Evolutionary conservation across 2,329 filamentous ascomycete genomes (phyloP), one percentile per base, ranked within the genome.

Genomic region (Stachybotrys elegans): DNA sequence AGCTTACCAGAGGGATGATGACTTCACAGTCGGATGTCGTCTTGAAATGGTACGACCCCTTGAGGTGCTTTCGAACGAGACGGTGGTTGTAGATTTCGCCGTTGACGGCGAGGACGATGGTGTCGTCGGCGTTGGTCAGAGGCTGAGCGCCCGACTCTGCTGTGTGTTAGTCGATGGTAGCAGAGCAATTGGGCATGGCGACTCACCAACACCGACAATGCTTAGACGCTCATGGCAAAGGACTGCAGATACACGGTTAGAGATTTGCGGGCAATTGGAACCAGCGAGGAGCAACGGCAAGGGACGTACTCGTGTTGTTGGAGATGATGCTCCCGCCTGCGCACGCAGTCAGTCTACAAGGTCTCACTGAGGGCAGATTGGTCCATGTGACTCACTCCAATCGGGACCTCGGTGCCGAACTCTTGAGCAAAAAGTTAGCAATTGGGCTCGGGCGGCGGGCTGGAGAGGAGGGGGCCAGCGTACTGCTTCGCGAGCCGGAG

Each of bases 21-120:
- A 98, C 92, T 71, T 98, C 93, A 71, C 93, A 98, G 64, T 98
- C 93, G 29, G 92, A 97, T 63, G 93, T 86, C 53, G 93, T 98
- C 83, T 96, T 96, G 83, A 97, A 98, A 69, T 91, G 84, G 70
- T 96, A 96, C 29, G 83, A 79, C 48, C 75, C 81, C 71, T 88
- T 88, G 58, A 96, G 75, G 57, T 76, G 75, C 73, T 96, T 97
- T 64, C 93, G 86, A 61, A 98, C 78, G 60, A 95, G 81, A 64
- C 92, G 87, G 73, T 98, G 93, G 83, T 98, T 98, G 79, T 98
- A 98, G 66, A 98, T 98, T 68, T 98, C 93, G 70, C 93, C 93
- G 70, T 98, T 98, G 81, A 97, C 93, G 53, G 93, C 92, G 49
- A 98, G 82, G 52, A 92, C 84, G 59, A 98, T 84, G 58, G 78